phyloP scores from a whole-genome alignment of 345 rosid genomes.

The Ricinus communis region DNA sequence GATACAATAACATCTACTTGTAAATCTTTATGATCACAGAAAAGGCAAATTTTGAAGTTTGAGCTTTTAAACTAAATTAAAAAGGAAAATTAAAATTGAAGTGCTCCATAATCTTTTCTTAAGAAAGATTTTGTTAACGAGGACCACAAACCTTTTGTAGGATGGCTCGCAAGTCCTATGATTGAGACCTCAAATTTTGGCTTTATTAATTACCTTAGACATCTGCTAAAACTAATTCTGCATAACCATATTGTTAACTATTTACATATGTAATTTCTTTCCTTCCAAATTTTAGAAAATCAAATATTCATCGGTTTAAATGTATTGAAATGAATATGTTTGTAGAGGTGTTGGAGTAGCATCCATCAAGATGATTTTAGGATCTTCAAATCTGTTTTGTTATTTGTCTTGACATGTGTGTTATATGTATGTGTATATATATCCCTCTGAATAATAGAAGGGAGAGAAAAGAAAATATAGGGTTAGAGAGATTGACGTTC shows the following conservation, averaged over 20 bases:
- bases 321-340: too few species aligned
- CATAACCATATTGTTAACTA: neutral
- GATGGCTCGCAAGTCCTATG: slow-evolving; percentile 22
- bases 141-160: slow-evolving; percentile 23
- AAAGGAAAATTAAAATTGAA: neutral
- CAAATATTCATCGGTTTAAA: too few species aligned
- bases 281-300: too few species aligned
- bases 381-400: neutral
- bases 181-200: slow-evolving; percentile 21
- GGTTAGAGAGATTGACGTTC: too few species aligned
- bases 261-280: too few species aligned
- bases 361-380: too few species aligned
- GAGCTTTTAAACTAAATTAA: neutral
- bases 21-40: neutral
- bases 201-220: slow-evolving; percentile 1
- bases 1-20: too few species aligned
- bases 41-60: slow-evolving; percentile 8
- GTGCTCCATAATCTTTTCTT: neutral
- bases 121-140: too few species aligned
- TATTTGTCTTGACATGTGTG: slow-evolving; percentile 4
- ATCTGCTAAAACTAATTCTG: neutral
- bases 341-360: too few species aligned
- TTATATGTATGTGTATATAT: neutral
- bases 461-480: slow-evolving; percentile 4
- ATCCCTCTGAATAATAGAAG: neutral